Evolutionary conservation across 2,329 filamentous ascomycete species (phyloP).

Genomic region (Trichoderma simmonsii): DNA sequence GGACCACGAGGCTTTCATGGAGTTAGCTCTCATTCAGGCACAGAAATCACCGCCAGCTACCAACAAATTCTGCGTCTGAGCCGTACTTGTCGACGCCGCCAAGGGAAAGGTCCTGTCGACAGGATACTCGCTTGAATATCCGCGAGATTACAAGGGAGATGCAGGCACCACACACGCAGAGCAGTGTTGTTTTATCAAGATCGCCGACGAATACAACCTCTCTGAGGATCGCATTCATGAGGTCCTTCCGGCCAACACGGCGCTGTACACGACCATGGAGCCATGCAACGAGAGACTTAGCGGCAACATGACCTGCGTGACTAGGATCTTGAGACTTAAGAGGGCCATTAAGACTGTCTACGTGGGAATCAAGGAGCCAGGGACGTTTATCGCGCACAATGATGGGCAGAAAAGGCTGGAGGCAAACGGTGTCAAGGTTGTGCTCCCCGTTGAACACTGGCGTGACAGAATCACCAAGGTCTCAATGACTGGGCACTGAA

Average conservation of each 20-base stretch:
- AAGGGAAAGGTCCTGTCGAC: slow-evolving; percentile 38
- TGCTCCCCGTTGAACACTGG: slow-evolving; percentile 42
- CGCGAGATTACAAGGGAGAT: slow-evolving; percentile 36
- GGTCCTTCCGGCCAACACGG: slow-evolving; percentile 39
- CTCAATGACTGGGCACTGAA: not conserved
- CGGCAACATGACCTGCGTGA: slow-evolving; percentile 37
- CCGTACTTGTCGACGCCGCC: slow-evolving; percentile 38
- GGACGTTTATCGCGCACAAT: slow-evolving; percentile 36
- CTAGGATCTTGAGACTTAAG: slow-evolving; percentile 35
- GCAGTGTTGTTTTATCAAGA: slow-evolving; percentile 45
- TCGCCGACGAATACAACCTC: slow-evolving; percentile 36
- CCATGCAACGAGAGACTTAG: slow-evolving; percentile 42
- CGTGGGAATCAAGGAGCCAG: slow-evolving; percentile 39
- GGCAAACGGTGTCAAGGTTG: slow-evolving; percentile 26
- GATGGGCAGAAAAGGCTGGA: slow-evolving; percentile 28
- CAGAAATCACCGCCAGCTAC: slow-evolving; percentile 35
- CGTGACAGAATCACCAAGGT: slow-evolving; percentile 51
- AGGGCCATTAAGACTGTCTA: slow-evolving; percentile 36
- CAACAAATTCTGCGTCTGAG: slow-evolving; percentile 43
- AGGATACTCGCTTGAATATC: slow-evolving; percentile 41
- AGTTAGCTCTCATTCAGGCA: slow-evolving; percentile 36
- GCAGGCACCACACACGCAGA: slow-evolving; percentile 41
- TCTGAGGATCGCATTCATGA: slow-evolving; percentile 34
- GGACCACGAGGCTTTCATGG: slow-evolving; percentile 39
- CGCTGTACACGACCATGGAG: slow-evolving; percentile 46